Evolutionary conservation across 2,329 filamentous ascomycete species (phyloP), one percentile per base, ranked within the genome.

Genomic region (Sphaceloma murrayae): DNA sequence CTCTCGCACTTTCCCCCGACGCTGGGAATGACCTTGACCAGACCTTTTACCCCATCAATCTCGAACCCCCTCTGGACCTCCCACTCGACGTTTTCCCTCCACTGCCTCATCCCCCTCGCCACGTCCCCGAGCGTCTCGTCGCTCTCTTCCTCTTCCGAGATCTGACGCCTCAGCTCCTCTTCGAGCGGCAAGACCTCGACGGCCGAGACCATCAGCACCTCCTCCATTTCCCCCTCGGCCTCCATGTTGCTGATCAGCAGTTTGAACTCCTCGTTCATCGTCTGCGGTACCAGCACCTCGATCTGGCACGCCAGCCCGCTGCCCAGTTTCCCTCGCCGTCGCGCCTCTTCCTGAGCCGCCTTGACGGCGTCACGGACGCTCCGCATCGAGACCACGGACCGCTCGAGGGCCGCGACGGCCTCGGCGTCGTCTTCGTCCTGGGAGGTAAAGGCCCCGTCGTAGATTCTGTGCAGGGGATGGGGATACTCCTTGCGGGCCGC

Each of bases 301-400:
- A 95, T 80, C 5, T 75, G 78, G 42, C 80, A 84, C 58, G 94
- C 83, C 2, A 96, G 72, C 2, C 84, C 86, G 10, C 82, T 87
- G 2, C 86, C 86, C 27, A 95, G 68, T 26, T 75, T 68, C 61
- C 89, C 91, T 47, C 75, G 73, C 2, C 63, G 64, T 13, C 88
- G 75, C 1, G 83, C 85, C 19, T 70, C 64, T 64, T 96, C 91
- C 47, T 88, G 77, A 1, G 78, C 77, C 0, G 67, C 66, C 63
- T 93, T 94, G 54, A 94, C 77, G 2, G 79, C 80, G 0, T 70
- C 66, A 52, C 51, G 82, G 73, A 45, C 78, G 64, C 1, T 67
- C 60, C 52, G 62, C 60, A 49, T 77, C 44, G 27, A 56, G 0
- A 61, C 58, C 17, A 69, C 62, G 38, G 55, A 58, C 11, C 50